Evolutionary conservation across 2,329 filamentous ascomycete genomes (phyloP), one percentile per base, ranked within the genome.

Genomic region (Fusarium sp.): DNA sequence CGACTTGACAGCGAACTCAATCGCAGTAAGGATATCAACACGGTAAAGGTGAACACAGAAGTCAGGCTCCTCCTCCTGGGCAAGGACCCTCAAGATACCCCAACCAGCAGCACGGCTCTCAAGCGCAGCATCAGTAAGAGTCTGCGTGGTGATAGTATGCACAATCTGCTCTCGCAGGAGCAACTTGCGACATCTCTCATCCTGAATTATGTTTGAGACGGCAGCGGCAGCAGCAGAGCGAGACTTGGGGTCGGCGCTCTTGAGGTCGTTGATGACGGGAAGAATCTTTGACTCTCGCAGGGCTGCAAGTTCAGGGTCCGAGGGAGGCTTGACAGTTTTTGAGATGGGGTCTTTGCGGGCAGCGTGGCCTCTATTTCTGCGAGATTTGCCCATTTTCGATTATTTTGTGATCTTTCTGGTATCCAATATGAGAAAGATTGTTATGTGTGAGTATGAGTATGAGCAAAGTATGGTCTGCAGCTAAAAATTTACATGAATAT

Each of bases 31-130:
- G 16, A 91, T 78, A 76, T 91, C 89, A 29, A 87, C 81, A 45
- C 90, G 82, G 73, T 86, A 91, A 61, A 92, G 77, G 71, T 92
- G 89, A 22, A 92, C 81, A 67, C 88, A 90, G 63, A 92, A 91
- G 73, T 91, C 90, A 14, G 86, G 81, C 71, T 90, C 89, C 76
- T 92, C 90, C 74, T 90, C 86, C 67, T 87, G 81, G 4, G 86
- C 87, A 56, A 92, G 81, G 44, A 88, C 84, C 69, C 86, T 84
- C 55, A 92, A 80, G 69, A 91, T 90, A 14, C 87, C 86, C 90
- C 90, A 92, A n/a, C 88, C 90, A 22, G 89, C 87, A 45, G 88
- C 87, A 49, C 87, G 84, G 72, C 88, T 88, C 78, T 91, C 89
- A 55, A 90, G 81, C 61, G 84, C 87, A 40, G 85, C 81, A 75